Evolutionary conservation across 2,329 filamentous ascomycete species (phyloP).

Genomic region (Aspergillus fructus): DNA sequence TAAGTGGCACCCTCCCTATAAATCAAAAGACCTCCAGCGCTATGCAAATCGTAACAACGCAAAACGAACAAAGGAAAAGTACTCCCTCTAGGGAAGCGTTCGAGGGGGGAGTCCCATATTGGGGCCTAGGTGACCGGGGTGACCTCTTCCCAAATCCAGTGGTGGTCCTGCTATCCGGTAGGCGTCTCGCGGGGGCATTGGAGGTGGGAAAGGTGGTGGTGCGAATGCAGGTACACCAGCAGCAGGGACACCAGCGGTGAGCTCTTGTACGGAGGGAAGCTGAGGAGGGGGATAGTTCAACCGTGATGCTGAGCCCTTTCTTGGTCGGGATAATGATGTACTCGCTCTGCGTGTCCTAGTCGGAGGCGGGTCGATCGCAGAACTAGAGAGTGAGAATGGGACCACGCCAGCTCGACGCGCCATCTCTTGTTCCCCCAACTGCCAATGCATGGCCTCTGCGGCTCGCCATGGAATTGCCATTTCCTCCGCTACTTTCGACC

Average conservation of each 20-base stretch:
- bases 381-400: constrained; percentile 71
- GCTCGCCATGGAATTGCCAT: constrained; percentile 95
- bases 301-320: constrained; percentile 40
- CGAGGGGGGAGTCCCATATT: constrained; percentile 36
- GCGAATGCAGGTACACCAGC: constrained; percentile 48
- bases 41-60: constrained; percentile 40
- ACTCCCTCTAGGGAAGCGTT: constrained; percentile 32
- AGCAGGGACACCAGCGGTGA: constrained; percentile 47
- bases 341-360: constrained; percentile 38
- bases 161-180: constrained; percentile 33
- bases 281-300: constrained; percentile 34
- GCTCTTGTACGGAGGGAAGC: constrained; percentile 47
- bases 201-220: constrained; percentile 33
- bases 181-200: constrained; percentile 35
- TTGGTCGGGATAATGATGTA: constrained; percentile 38
- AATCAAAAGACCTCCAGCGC: constrained; percentile 37
- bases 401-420: constrained; percentile 84
- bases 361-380: constrained; percentile 51
- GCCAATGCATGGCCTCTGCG: constrained; percentile 98
- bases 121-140: constrained; percentile 31
- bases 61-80: constrained; percentile 16
- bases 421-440: constrained; percentile 91
- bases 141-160: constrained; percentile 30
- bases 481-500: constrained; percentile 91
- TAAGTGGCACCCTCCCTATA: constrained; percentile 27